Base-by-base conservation (phyloP, 1,284 basidiomycete species). In the Calocybe gambosa region DNA sequence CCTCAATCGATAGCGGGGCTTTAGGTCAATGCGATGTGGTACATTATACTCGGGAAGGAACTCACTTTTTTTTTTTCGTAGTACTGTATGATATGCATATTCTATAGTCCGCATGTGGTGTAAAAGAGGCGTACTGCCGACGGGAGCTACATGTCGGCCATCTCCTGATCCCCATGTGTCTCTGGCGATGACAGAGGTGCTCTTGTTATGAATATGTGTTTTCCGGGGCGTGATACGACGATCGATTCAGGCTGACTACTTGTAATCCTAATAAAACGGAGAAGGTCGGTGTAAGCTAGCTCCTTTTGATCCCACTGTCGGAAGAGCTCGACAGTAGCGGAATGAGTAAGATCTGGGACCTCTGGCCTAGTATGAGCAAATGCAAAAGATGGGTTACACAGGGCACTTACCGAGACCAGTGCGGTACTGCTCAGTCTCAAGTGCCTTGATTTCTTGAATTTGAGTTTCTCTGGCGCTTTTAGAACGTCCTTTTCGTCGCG, bases 271-370 rank as follows among this genome's bases (percentile, higher is more conserved):
- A 89, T 77, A 61, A 84, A 86, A 26, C 85, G 81, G 34, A 90
- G 68, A n/a, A 86, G 73, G 50, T 88, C 78, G 35, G 89, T 72
- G 60, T 79, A 93, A 2, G 86, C 78, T 0, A 78, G 66, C 56
- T 89, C 85, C 51, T 75, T 77, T 53, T 88, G 80, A 53, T 90
- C 80, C 89, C 90, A 93, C 44, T 67, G 64, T 43, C 83, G 77
- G 62, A 93, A 87, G 3, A 93, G 69, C 15, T 76, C 74, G 23
- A 86, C 82, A n/a, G 80, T 92, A 8, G 72, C 65, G 9, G 69
- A 64, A 55, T 93, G 79, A 0, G 89, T 92, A 36, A 94, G 71
- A 63, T 94, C 90, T 13, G 82, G 78, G n/a, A 93, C 75, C 67
- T 93, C 90, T 92, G 64, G 19, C 29, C 13, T 6, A n/a, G 3